A percentile compares a stretch with the other conserved stretches of the same genome.
Evolutionary conservation across 2,329 filamentous ascomycete species (phyloP).

Genomic region (Coniochaeta prunicola): DNA sequence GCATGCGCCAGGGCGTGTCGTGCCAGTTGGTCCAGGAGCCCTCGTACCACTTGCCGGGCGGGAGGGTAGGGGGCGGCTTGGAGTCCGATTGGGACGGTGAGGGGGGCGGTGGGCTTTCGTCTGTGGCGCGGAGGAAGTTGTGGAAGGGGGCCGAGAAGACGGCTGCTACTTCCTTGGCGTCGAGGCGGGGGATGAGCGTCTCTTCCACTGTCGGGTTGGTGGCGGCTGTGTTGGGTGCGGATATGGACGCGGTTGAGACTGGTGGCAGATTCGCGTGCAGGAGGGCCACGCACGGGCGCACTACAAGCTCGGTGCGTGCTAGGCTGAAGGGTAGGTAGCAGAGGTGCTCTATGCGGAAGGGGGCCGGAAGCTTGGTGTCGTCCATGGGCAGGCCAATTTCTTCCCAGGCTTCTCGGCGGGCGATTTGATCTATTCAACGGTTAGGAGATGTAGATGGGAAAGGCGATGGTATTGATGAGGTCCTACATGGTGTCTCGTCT

Average conservation of each 20-base stretch:
- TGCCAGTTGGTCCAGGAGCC: conserved; percentile 79
- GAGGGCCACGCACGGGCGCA: conserved; percentile 71
- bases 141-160: conserved; percentile 87
- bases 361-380: conserved; percentile 60
- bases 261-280: conserved; percentile 54
- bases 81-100: conserved; percentile 11
- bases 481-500: conserved; percentile 53
- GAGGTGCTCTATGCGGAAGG: conserved; percentile 81
- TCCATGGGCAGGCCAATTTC: conserved; percentile 83
- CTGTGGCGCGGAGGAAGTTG: conserved; percentile 63
- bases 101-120: conserved; percentile 32
- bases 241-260: conserved; percentile 2
- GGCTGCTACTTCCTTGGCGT: conserved; percentile 86
- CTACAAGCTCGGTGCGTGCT: conserved; percentile 65
- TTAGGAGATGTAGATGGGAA: background rate
- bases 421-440: conserved; percentile 58
- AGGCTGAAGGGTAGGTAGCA: conserved; percentile 75
- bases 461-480: background rate
- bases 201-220: conserved; percentile 51
- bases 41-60: conserved; percentile 69
- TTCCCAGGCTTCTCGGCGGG: conserved; percentile 82
- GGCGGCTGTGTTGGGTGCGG: conserved; percentile 9
- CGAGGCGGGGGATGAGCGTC: conserved; percentile 69
- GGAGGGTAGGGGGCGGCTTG: conserved; percentile 36
- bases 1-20: conserved; percentile 71